Base-by-base conservation (phyloP, 345 rosid species). In the Physaria fendleri region DNA sequence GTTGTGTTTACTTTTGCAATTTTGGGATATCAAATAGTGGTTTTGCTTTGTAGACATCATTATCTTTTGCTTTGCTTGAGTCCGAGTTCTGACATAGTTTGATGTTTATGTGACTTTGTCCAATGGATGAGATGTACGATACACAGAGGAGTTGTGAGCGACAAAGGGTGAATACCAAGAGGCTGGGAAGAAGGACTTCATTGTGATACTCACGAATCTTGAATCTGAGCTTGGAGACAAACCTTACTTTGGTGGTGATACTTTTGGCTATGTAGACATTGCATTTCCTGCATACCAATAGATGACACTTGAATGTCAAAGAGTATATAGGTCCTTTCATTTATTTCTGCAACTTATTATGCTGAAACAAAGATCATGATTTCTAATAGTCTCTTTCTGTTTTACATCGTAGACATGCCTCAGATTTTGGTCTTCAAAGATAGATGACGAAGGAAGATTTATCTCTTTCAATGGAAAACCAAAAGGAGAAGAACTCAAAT, bases 401-500 rank as follows among this genome's bases (percentile, higher is more conserved):
- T 62, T 69, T 71, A 45, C 64, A 55, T 76, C 75, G 71, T 79
- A 92, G 97, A 56, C 96, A 95, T 67, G 98, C 98, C 73, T 86
- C 98, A 56, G 94, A 86, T 66, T 92, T 92, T 52, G 98, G 98
- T 65, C 83, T 92, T 21, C 88, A 97, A 92, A 86, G 88, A 88
- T 92, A 44, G 86, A 92, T 82, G 79, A 79, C 25, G 85, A 80
- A 53, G 98, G 95, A 73, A 82, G 85, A 68, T 67, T 92, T 56
- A 70, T 84, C 46, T 84, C 84, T 5, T 92, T 92, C 78, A 84
- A 89, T 55, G 97, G 88, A 79, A 92, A 92, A 77, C 97, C 98
- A 14, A 92, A 37, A 80, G 98, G 95, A 67, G 40, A 14, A 10
- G 82, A 83, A 4, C 82, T 92, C 47, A 88, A 88, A 74, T 85